phyloP scores from a whole-genome alignment of 2,329 filamentous ascomycete genomes.

The Xylariales sp. region DNA sequence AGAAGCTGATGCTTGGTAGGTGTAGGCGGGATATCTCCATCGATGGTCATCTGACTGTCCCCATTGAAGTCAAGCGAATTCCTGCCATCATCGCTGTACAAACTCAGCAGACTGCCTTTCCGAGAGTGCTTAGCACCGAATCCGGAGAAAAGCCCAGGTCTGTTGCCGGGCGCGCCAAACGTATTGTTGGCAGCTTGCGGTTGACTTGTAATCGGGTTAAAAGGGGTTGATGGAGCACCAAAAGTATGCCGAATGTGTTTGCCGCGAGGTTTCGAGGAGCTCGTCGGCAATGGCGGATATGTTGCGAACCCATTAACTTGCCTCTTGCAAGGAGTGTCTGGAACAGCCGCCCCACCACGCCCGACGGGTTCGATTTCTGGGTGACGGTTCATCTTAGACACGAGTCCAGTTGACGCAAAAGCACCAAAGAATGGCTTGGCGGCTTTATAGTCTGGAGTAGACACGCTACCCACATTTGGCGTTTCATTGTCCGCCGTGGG shows the following conservation, averaged over 20 bases:
- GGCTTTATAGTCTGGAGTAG: conserved; percentile 74
- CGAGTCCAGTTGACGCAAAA: conserved; percentile 89
- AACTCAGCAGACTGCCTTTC: conserved; percentile 70
- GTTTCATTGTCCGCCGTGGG: conserved; percentile 16
- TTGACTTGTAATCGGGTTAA: conserved; percentile 54
- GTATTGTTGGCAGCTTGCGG: conserved; percentile 37
- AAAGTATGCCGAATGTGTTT: conserved; percentile 68
- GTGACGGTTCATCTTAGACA: conserved; percentile 90
- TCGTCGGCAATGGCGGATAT: conserved; percentile 54
- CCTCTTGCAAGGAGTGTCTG: conserved; percentile 95
- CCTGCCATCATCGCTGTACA: conserved; percentile 70
- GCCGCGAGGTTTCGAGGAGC: conserved; percentile 57
- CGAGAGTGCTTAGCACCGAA: conserved; percentile 43
- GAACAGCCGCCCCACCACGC: conserved; percentile 60
- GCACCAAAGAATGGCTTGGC: conserved; percentile 75
- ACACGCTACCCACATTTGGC: conserved; percentile 38
- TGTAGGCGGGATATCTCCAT: conserved; percentile 82
- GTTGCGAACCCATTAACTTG: conserved; percentile 66
- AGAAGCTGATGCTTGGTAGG: conserved; percentile 71
- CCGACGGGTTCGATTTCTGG: conserved; percentile 60
- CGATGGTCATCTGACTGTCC: conserved; percentile 31
- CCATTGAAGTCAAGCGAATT: conserved; percentile 44
- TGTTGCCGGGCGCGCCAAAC: conserved; percentile 53
- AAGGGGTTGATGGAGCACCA: conserved; percentile 76
- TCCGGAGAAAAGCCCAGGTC: conserved; percentile 63